phyloP scores from a whole-genome alignment of 2,329 filamentous ascomycete genomes.

The Bipolaris cookei region DNA sequence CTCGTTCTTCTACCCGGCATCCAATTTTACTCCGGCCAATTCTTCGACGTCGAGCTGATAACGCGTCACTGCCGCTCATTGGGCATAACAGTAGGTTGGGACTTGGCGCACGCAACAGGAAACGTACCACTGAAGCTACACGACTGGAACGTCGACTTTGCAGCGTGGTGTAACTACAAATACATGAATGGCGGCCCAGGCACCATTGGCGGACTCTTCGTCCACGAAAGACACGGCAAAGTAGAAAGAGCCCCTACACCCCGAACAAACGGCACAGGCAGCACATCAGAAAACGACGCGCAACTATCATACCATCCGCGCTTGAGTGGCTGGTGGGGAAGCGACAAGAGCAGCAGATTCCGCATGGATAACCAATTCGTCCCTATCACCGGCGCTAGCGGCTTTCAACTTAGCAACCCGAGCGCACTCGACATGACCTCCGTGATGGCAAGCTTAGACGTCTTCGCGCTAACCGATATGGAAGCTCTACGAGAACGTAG shows the following conservation, averaged over 20 bases:
- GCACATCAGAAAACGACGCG: constrained; percentile 42
- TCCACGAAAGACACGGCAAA: constrained; percentile 74
- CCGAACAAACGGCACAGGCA: constrained; percentile 9
- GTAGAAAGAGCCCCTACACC: constrained; percentile 49
- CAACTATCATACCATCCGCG: constrained; percentile 65
- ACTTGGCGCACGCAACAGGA: constrained; percentile 83
- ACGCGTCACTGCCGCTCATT: constrained; percentile 75
- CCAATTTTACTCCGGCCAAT: constrained; percentile 91
- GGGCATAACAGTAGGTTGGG: constrained; percentile 81
- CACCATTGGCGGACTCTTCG: constrained; percentile 78
- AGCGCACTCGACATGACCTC: constrained; percentile 78
- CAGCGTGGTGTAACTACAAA: constrained; percentile 93
- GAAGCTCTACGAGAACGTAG: constrained; percentile 72
- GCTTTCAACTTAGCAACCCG: constrained; percentile 86
- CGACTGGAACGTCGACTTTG: constrained; percentile 91
- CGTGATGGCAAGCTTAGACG: constrained; percentile 73
- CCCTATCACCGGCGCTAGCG: constrained; percentile 77
- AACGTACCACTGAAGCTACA: constrained; percentile 82
- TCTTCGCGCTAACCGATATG: constrained; percentile 78
- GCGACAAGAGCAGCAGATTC: constrained; percentile 77
- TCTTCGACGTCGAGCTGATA: constrained; percentile 81
- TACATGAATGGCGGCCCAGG: constrained; percentile 89
- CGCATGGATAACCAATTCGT: constrained; percentile 82
- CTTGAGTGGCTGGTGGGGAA: constrained; percentile 86
- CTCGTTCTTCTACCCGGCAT: constrained; percentile 83